These are phyloP conservation scores for Pythium scleroteichum DNA, from an alignment of 352 stramenopile species.

Conservation along the genomic window DNA sequence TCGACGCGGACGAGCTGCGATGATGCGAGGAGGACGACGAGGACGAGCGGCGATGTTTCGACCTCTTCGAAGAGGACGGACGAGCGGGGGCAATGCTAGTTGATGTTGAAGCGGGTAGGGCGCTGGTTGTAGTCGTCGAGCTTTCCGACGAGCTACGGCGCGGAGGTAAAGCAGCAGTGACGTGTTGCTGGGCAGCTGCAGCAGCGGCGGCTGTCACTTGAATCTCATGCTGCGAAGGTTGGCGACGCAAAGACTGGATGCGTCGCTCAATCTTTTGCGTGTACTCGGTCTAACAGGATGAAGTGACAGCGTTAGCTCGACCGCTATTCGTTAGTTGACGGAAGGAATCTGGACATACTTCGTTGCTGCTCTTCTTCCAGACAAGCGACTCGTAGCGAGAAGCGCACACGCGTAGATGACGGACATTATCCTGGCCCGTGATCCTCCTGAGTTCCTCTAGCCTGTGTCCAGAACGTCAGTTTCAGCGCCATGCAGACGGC, in stretches of 20 bases:
- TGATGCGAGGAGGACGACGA: conserved; percentile 7
- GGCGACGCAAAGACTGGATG: conserved; percentile 61
- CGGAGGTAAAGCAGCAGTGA: not conserved
- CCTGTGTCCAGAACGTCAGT: conserved; percentile 26
- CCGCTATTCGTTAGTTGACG: no score
- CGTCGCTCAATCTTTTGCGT: conserved; percentile 64
- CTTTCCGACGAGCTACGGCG: conserved; percentile 1
- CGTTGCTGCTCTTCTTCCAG: conserved; percentile 65
- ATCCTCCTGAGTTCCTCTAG: conserved; percentile 64
- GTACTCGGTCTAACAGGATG: conserved; percentile 42
- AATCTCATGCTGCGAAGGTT: conserved; percentile 44
- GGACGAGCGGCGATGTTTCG: conserved; percentile 18
- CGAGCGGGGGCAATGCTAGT: not conserved
- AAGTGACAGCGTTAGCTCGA: not conserved
- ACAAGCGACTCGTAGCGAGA: conserved; percentile 71
- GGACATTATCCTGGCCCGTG: conserved; percentile 47
- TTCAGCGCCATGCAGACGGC: no score
- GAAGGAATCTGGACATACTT: conserved; percentile 30
- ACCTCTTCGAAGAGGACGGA: conserved; percentile 20
- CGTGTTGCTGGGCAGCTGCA: conserved; percentile 14
- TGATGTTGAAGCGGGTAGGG: conserved; percentile 1
- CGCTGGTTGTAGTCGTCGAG: not conserved
- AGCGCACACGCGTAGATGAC: conserved; percentile 62
- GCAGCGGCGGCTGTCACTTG: conserved; percentile 11
- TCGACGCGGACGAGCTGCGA: conserved; percentile 14